Percentiles rank a stretch among this genome's conserved stretches.
Evolutionary conservation across 139 green algal species (phyloP).

Genomic region (Asterochloris sp.): DNA sequence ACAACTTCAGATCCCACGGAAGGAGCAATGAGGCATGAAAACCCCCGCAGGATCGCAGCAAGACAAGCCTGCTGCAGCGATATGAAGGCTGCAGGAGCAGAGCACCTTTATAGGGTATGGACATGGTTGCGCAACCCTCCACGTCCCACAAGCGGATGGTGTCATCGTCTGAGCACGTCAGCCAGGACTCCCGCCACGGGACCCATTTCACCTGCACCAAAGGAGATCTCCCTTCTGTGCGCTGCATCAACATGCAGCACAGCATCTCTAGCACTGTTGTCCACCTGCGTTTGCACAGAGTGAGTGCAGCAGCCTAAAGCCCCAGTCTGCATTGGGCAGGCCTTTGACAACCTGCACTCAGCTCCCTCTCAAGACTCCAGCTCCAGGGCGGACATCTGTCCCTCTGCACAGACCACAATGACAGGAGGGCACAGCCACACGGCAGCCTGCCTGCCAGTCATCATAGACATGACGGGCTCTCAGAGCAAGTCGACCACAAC

Average conservation of each 20-base stretch:
- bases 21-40: no score
- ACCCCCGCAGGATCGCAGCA: no score
- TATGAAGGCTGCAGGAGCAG: no score
- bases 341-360: not conserved
- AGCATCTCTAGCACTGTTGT: not conserved
- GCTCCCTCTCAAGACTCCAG: not conserved
- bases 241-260: not conserved
- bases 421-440: no score
- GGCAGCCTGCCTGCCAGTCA: no score
- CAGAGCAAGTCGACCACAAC: no score
- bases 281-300: not conserved
- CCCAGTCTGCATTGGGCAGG: not conserved
- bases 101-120: no score
- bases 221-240: not conserved
- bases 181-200: slow-evolving; percentile 46
- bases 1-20: no score
- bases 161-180: slow-evolving; percentile 67
- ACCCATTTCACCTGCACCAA: slow-evolving; percentile 56
- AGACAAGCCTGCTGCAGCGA: no score
- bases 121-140: no score
- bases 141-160: slow-evolving; percentile 56
- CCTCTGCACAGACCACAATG: no score
- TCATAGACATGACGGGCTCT: no score
- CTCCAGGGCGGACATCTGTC: not conserved
- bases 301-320: not conserved